These are phyloP conservation scores for Durotheca rogersii DNA, from an alignment of 495 filamentous ascomycete genomes.

Conservation along the genomic window DNA sequence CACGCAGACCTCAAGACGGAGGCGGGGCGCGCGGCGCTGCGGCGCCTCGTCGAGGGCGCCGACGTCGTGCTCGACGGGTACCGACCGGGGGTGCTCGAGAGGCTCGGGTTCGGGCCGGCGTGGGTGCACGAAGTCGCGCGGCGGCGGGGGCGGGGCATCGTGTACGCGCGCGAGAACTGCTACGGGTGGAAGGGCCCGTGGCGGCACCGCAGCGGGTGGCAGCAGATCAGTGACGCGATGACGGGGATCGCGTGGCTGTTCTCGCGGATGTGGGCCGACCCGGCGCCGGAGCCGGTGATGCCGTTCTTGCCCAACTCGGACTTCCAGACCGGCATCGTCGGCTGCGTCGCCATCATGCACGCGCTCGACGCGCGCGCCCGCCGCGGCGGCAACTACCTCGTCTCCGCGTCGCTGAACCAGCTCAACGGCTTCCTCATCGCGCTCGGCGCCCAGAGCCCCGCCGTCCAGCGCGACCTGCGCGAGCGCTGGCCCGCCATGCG, in stretches of 20 bases:
- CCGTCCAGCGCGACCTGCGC: slow-evolving; percentile 21
- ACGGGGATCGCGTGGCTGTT: slow-evolving; percentile 57
- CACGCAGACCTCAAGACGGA: slow-evolving; percentile 50
- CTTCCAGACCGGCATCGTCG: slow-evolving; percentile 58
- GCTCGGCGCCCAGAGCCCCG: slow-evolving; percentile 51
- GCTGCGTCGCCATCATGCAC: slow-evolving; percentile 55
- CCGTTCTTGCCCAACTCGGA: slow-evolving; percentile 67
- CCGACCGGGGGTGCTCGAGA: slow-evolving; percentile 51
- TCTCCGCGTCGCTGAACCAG: slow-evolving; percentile 57
- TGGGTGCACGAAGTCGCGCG: slow-evolving; percentile 52
- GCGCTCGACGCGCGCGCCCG: slow-evolving; percentile 55
- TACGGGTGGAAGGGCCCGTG: slow-evolving; percentile 59
- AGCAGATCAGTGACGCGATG: slow-evolving; percentile 58
- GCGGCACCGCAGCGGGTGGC: slow-evolving; percentile 54
- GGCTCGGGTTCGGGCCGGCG: slow-evolving; percentile 52
- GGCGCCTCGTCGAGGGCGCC: slow-evolving; percentile 49
- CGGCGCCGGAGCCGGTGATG: slow-evolving; percentile 50
- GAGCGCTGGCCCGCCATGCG: slow-evolving; percentile 32
- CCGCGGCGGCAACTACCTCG: slow-evolving; percentile 55
- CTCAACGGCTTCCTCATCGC: slow-evolving; percentile 61
- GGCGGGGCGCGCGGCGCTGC: slow-evolving; percentile 45
- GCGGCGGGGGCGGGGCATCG: slow-evolving; percentile 47
- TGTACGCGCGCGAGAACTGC: slow-evolving; percentile 58
- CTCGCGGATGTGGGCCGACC: slow-evolving; percentile 57
- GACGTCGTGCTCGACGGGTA: slow-evolving; percentile 63